Percentiles rank a stretch among this genome's conserved stretches.
These are phyloP conservation scores for Ophiocordyceps camponoti-leonardi DNA, from an alignment of 2,329 filamentous ascomycete genomes.

Conservation along the genomic window DNA sequence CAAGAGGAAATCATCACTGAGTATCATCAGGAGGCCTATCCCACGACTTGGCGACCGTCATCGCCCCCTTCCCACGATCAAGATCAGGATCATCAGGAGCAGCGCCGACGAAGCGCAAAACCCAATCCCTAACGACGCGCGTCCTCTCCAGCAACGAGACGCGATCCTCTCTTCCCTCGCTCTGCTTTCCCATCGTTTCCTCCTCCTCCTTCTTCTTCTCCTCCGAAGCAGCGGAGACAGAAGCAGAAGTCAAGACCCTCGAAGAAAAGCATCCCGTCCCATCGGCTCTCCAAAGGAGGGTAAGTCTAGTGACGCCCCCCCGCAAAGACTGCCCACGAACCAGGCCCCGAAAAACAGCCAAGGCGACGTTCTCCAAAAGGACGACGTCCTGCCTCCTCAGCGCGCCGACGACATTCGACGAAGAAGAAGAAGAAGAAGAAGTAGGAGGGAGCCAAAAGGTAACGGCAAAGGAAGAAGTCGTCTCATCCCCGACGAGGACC, in stretches of 20 bases:
- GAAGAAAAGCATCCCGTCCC: slow-evolving; percentile 37
- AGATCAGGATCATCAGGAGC: slow-evolving; percentile 11
- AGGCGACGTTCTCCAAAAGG: slow-evolving; percentile 67
- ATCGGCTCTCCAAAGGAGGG: slow-evolving; percentile 41
- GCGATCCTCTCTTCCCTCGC: neutral
- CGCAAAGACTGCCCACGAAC: slow-evolving; percentile 77
- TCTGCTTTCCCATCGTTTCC: no score
- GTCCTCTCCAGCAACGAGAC: slow-evolving; percentile 45
- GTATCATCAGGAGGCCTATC: slow-evolving; percentile 23
- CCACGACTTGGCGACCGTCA: slow-evolving; percentile 14
- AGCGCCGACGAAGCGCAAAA: slow-evolving; percentile 46
- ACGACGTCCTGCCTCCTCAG: slow-evolving; percentile 61
- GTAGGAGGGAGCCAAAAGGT: slow-evolving; percentile 58
- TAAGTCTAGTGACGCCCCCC: slow-evolving; percentile 49
- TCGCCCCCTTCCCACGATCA: slow-evolving; percentile 2
- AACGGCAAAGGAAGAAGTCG: slow-evolving; percentile 60
- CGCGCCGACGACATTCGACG: no score
- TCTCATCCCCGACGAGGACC: slow-evolving; percentile 71
- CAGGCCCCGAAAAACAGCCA: slow-evolving; percentile 53
- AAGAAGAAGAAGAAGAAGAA: no score
- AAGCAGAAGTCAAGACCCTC: slow-evolving; percentile 21
- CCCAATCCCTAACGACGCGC: slow-evolving; percentile 56
- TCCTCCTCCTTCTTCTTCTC: slow-evolving; percentile 8
- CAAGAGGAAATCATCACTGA: slow-evolving; percentile 10
- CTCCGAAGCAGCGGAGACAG: neutral